Conservation (phyloP, 129 eudicot species). For the Flaveria bidentis region DNA sequence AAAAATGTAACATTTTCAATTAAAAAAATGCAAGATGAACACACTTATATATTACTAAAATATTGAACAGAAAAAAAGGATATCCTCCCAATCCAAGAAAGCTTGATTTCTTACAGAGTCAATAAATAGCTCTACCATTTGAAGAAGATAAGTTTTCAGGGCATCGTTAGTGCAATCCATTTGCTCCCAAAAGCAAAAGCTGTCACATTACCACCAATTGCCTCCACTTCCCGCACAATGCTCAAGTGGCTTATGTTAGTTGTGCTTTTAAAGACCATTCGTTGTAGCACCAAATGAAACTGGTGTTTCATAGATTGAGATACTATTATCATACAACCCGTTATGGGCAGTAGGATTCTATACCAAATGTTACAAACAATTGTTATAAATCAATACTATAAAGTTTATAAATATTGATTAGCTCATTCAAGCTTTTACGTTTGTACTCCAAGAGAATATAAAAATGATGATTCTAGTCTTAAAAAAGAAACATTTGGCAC, state of each 20-base stretch:
- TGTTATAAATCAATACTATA: conserved; percentile 10
- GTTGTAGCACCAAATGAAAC: conserved; percentile 70
- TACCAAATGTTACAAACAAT: neutral
- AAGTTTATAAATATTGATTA: conserved; percentile 7
- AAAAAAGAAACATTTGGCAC: neutral
- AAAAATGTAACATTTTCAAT: neutral
- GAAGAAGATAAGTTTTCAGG: conserved; percentile 68
- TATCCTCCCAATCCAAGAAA: conserved; percentile 84
- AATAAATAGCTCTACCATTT: conserved; percentile 87
- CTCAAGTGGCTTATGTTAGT: conserved; percentile 76
- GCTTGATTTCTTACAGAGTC: conserved; percentile 87
- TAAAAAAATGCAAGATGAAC: neutral
- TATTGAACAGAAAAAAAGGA: neutral
- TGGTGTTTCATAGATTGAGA: conserved; percentile 35
- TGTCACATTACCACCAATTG: conserved; percentile 78
- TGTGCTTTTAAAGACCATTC: conserved; percentile 92
- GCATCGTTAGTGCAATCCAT: conserved; percentile 81
- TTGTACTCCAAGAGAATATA: neutral
- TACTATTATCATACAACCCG: conserved; percentile 48
- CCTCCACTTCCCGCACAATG: conserved; percentile 85
- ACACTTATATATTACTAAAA: neutral
- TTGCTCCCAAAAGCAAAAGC: conserved; percentile 83
- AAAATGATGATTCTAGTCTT: neutral
- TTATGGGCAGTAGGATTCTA: conserved; percentile 86
- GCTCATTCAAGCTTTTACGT: neutral